Conservation (phyloP, 306 rosid species). For the Mucuna pruriens region DNA sequence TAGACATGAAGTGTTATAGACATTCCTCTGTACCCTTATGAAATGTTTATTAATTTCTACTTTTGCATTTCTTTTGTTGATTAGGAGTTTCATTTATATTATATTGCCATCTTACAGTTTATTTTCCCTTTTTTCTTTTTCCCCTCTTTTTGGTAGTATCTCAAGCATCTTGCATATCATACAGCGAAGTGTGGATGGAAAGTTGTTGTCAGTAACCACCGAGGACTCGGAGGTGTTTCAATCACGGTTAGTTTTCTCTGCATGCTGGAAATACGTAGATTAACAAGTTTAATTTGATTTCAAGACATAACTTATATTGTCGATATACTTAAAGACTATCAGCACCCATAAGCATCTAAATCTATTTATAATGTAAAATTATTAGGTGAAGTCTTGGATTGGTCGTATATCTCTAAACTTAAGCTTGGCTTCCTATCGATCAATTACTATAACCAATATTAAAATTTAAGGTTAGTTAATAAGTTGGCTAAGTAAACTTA, state of each 20-base stretch:
- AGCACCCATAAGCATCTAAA: constrained; percentile 3
- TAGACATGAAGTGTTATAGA: background rate
- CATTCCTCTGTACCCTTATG: background rate
- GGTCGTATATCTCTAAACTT: background rate
- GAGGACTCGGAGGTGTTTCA: constrained; percentile 96
- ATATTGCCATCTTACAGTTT: constrained; percentile 30
- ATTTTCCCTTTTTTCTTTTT: constrained; percentile 11
- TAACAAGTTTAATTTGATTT: constrained; percentile 23
- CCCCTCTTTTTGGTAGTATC: constrained; percentile 61
- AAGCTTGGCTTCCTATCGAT: constrained; percentile 15
- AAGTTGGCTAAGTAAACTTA: background rate
- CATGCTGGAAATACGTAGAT: constrained; percentile 22
- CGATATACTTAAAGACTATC: constrained; percentile 11
- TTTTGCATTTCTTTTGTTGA: background rate
- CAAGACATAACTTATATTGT: constrained; percentile 4
- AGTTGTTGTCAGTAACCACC: constrained; percentile 81
- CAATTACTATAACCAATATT: background rate
- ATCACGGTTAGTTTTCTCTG: constrained; percentile 76
- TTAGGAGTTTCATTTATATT: constrained; percentile 29
- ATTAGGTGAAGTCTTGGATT: constrained; percentile 9
- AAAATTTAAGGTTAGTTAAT: background rate
- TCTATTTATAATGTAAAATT: background rate
- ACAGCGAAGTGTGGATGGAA: constrained; percentile 87
- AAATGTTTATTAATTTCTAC: background rate
- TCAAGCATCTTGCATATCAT: constrained; percentile 90